These are phyloP conservation scores for Triticum monococcum DNA, from an alignment of 176 grass and related monocot species.

Conservation along the genomic window DNA sequence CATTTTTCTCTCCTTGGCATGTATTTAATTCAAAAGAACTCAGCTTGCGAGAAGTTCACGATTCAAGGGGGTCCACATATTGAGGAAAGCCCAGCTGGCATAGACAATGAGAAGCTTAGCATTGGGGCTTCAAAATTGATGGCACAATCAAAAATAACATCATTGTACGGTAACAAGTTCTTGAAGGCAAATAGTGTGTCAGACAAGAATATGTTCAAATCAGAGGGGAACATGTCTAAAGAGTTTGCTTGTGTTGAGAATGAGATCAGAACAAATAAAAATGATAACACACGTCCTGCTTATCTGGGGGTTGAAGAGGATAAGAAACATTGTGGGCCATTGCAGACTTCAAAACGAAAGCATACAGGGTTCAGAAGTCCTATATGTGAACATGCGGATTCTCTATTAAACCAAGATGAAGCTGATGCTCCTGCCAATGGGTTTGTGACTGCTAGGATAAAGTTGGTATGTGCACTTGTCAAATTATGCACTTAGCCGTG, in stretches of 20 bases:
- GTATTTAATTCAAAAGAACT: slow-evolving; percentile 31
- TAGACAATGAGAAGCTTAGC: slow-evolving; percentile 59
- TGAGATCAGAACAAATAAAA: slow-evolving; percentile 47
- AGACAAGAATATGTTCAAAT: slow-evolving; percentile 58
- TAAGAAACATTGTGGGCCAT: slow-evolving; percentile 44
- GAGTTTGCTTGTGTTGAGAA: slow-evolving; percentile 54
- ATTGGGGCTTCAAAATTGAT: slow-evolving; percentile 51
- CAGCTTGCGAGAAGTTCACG: slow-evolving; percentile 20
- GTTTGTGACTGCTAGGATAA: slow-evolving; percentile 85
- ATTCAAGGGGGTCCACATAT: slow-evolving; percentile 27
- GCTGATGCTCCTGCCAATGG: slow-evolving; percentile 47
- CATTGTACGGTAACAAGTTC: slow-evolving; percentile 51
- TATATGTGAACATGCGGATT: slow-evolving; percentile 70
- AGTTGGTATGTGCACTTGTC: slow-evolving; percentile 59
- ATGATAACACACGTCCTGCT: slow-evolving; percentile 38
- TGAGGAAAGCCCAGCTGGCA: slow-evolving; percentile 31
- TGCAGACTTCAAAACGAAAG: slow-evolving; percentile 61
- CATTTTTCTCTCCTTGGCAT: slow-evolving; percentile 27
- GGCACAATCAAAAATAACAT: slow-evolving; percentile 72
- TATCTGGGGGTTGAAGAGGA: slow-evolving; percentile 44
- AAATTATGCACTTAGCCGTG: neutral
- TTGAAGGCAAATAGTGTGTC: slow-evolving; percentile 48
- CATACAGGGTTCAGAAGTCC: slow-evolving; percentile 83
- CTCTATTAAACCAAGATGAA: slow-evolving; percentile 79
- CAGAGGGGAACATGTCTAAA: slow-evolving; percentile 38